Conservation (phyloP, 495 filamentous ascomycete genomes). For the Talaromyces adpressus region DNA sequence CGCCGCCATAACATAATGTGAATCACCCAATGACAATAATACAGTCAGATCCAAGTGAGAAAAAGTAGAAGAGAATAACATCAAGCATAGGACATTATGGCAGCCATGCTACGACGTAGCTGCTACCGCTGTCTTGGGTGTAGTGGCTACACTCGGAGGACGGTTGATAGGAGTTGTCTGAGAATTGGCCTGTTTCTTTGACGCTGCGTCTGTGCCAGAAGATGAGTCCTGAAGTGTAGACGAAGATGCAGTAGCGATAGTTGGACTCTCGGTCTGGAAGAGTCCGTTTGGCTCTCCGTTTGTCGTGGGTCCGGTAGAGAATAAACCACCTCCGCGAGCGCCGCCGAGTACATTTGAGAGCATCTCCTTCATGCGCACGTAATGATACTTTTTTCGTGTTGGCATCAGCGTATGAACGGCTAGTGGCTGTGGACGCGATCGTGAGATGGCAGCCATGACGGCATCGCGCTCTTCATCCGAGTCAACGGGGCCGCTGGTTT, state of each 20-base stretch:
- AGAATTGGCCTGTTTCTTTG: constrained; percentile 17
- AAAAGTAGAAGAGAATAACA: background rate
- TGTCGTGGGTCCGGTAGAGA: constrained; percentile 33
- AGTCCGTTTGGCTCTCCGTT: constrained; percentile 5
- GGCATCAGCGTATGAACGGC: constrained; percentile 59
- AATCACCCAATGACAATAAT: constrained; percentile 5
- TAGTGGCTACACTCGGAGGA: constrained; percentile 6
- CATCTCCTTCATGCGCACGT: constrained; percentile 83
- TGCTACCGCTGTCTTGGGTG: constrained; percentile 20
- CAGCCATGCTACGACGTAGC: constrained; percentile 11
- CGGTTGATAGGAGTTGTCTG: constrained; percentile 8
- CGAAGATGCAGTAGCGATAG: background rate
- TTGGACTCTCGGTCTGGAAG: constrained; percentile 5
- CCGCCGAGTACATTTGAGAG: constrained; percentile 64
- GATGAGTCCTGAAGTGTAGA: constrained; percentile 12
- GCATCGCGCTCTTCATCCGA: constrained; percentile 86
- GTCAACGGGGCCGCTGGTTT: constrained; percentile 72
- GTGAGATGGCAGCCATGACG: constrained; percentile 76
- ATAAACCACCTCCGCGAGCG: constrained; percentile 36
- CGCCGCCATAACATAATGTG: constrained; percentile 13
- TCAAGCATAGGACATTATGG: background rate
- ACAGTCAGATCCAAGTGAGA: constrained; percentile 1
- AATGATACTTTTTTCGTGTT: constrained; percentile 67
- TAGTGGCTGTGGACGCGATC: constrained; percentile 68
- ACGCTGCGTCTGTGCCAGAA: constrained; percentile 13